Percentiles rank a stretch among this genome's conserved stretches.
Evolutionary conservation across 2,329 filamentous ascomycete genomes (phyloP).

Genomic region (Cercospora brassicicola): DNA sequence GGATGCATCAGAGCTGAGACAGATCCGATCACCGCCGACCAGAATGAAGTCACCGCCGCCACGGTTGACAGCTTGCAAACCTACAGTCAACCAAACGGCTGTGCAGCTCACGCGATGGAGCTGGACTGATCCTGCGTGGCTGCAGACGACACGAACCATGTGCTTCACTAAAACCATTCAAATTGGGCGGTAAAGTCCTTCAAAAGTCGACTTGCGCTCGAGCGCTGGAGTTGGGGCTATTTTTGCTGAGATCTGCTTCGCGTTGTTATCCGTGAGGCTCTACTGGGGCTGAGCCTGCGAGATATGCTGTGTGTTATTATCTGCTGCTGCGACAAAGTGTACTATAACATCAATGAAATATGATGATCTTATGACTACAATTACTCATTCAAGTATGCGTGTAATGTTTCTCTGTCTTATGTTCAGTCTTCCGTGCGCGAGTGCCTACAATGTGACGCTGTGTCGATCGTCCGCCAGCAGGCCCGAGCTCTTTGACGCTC

Average conservation of each 20-base stretch:
- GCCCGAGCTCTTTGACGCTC: slow-evolving; percentile 6
- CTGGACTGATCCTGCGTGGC: slow-evolving; percentile 28
- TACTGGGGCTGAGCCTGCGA: slow-evolving; percentile 11
- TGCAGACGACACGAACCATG: not conserved
- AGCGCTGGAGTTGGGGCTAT: slow-evolving; percentile 24
- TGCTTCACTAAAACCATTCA: slow-evolving; percentile 12
- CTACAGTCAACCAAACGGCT: slow-evolving; percentile 26
- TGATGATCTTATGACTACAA: slow-evolving; percentile 10
- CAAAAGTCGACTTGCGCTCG: slow-evolving; percentile 19
- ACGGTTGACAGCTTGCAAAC: slow-evolving; percentile 15
- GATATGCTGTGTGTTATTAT: slow-evolving; percentile 12
- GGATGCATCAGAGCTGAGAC: slow-evolving; percentile 36
- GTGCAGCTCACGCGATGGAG: slow-evolving; percentile 39
- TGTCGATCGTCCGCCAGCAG: not conserved
- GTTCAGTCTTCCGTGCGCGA: not conserved
- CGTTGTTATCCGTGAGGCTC: not conserved
- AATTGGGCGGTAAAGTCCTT: slow-evolving; percentile 10
- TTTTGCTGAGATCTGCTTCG: slow-evolving; percentile 13
- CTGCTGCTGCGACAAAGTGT: slow-evolving; percentile 17
- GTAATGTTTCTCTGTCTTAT: not conserved
- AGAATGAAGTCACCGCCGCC: slow-evolving; percentile 30
- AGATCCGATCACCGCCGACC: slow-evolving; percentile 32
- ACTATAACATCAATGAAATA: slow-evolving; percentile 12
- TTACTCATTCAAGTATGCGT: not conserved
- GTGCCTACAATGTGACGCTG: not conserved